Evolutionary conservation across 768 basidiomycete species (phyloP), one percentile per base, ranked within the genome.

Genomic region (Rhizopogon rudus): DNA sequence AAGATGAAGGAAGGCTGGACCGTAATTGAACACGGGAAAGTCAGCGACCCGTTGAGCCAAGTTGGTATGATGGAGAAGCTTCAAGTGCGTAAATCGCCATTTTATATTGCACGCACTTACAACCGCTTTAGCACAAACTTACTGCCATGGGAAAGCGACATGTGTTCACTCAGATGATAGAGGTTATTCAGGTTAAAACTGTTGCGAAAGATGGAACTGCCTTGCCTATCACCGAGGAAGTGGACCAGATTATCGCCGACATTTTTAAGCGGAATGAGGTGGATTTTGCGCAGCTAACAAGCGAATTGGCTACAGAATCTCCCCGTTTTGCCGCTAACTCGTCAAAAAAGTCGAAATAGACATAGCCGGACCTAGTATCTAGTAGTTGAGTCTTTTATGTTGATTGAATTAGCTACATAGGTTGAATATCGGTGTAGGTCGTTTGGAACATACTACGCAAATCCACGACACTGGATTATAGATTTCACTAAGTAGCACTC

Each of bases 131-230:
- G 68, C 57, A 58, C n/a, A 69, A 61, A 55, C 45, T 69, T 28
- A 48, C 35, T 10, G 67, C 58, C 31, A 71, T 70, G 68, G 70
- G 58, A 35, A 71, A 69, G 46, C 39, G 53, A 1, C 55, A 69
- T 16, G 68, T 71, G 22, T 69, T 69, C 51, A 28, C 55, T 17
- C 70, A 69, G 45, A 62, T 69, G 61, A 70, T 71, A 61, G 69
- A 69, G 40, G 68, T 68, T 35, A 63, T 69, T 3, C 69, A 66
- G 53, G 58, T 63, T 40, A 69, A 71, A 37, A 69, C 69, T 5
- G 20, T 71, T 46, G 46, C 68, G 1, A 59, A 58, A 40, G 61
- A 63, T 3, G 66, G 68, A 28, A 44, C 22, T 42, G 54, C 62
- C 1, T 43, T 67, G 3, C 58, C 64, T 22, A 61, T 71, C 20